These are phyloP conservation scores for Pichia norvegensis DNA, from an alignment of 1,139 yeast genomes.

Conservation along the genomic window DNA sequence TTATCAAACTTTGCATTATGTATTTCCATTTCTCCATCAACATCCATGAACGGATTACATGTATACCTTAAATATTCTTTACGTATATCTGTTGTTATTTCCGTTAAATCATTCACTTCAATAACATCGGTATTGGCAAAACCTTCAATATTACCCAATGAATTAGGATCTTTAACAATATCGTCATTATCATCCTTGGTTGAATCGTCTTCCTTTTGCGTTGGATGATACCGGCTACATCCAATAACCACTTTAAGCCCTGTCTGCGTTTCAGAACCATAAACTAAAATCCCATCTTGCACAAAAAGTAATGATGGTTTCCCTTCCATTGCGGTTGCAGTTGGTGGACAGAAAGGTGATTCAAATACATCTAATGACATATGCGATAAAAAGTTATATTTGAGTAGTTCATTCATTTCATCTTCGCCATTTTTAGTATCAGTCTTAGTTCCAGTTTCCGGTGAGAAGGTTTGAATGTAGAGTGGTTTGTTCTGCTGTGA, in stretches of 20 bases:
- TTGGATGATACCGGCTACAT: slow-evolving; percentile 11
- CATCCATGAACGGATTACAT: slow-evolving; percentile 49
- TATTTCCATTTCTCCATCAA: slow-evolving; percentile 22
- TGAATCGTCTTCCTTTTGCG: not conserved
- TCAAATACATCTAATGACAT: slow-evolving; percentile 61
- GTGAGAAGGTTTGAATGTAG: slow-evolving; percentile 45
- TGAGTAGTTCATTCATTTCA: slow-evolving; percentile 39
- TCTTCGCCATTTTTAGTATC: slow-evolving; percentile 18
- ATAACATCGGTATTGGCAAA: slow-evolving; percentile 36
- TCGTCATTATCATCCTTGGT: slow-evolving; percentile 19
- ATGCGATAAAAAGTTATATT: slow-evolving; percentile 56
- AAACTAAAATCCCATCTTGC: slow-evolving; percentile 54
- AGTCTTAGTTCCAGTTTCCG: slow-evolving; percentile 15
- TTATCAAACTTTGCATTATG: slow-evolving; percentile 36
- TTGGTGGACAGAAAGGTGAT: slow-evolving; percentile 34
- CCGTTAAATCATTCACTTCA: slow-evolving; percentile 4
- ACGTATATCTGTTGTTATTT: slow-evolving; percentile 24
- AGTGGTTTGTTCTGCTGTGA: slow-evolving; percentile 50
- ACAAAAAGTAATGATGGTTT: slow-evolving; percentile 41
- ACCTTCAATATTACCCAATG: slow-evolving; percentile 12
- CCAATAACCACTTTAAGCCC: slow-evolving; percentile 57
- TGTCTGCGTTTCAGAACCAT: slow-evolving; percentile 54
- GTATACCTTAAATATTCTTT: slow-evolving; percentile 38
- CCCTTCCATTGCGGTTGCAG: slow-evolving; percentile 17
- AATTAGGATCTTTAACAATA: slow-evolving; percentile 18